phyloP scores from a whole-genome alignment of 805 yeast genomes.

The Yarrowia sp. region DNA sequence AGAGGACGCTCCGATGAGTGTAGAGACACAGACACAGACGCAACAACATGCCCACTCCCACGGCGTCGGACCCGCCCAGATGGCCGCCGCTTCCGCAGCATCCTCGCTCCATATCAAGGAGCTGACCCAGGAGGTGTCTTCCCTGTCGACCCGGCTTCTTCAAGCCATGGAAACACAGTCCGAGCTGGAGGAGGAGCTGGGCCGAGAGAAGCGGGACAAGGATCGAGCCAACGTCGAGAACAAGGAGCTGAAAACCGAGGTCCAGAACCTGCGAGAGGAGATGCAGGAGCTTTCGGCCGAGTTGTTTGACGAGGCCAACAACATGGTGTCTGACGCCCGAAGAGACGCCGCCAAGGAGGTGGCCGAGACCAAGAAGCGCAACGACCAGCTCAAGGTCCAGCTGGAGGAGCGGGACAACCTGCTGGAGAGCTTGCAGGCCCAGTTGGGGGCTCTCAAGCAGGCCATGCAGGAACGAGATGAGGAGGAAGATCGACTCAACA shows the following conservation, averaged over 20 bases:
- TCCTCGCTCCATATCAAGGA: slow-evolving; percentile 32
- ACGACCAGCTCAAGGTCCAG: slow-evolving; percentile 76
- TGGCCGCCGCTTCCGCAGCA: slow-evolving; percentile 23
- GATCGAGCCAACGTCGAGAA: slow-evolving; percentile 40
- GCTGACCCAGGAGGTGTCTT: slow-evolving; percentile 42
- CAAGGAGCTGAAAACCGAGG: slow-evolving; percentile 57
- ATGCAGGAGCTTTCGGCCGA: slow-evolving; percentile 82
- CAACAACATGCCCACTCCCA: neutral
- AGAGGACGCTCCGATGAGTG: slow-evolving; percentile 25
- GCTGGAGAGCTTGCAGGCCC: slow-evolving; percentile 68
- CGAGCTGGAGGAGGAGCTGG: slow-evolving; percentile 47
- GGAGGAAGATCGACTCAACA: slow-evolving; percentile 44
- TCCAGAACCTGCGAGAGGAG: slow-evolving; percentile 70
- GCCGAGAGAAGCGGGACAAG: slow-evolving; percentile 42
- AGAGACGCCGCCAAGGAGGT: slow-evolving; percentile 64
- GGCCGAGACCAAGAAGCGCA: slow-evolving; percentile 59
- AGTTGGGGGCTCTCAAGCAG: slow-evolving; percentile 66
- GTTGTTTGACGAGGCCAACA: slow-evolving; percentile 81
- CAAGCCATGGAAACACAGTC: slow-evolving; percentile 48
- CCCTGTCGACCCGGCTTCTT: slow-evolving; percentile 47
- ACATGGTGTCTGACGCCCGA: slow-evolving; percentile 82
- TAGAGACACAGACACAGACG: slow-evolving; percentile 5
- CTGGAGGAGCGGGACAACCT: slow-evolving; percentile 76
- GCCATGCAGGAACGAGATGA: slow-evolving; percentile 66
- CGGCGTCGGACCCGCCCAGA: slow-evolving; percentile 8